Conservation (phyloP, 306 rosid species). For the Fragaria ananassa region DNA sequence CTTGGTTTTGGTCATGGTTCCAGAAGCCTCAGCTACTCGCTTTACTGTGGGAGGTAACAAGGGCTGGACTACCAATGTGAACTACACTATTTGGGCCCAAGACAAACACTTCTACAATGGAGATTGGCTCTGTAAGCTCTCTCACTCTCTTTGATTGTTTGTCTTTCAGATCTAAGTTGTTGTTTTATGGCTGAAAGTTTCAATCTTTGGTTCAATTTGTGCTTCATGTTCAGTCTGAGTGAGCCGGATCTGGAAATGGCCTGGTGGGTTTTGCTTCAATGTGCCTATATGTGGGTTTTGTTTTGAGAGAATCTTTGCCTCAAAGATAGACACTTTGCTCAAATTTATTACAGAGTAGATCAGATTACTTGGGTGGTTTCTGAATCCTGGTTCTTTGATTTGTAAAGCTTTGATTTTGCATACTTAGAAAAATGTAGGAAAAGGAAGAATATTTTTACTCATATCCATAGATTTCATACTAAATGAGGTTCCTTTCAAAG, state of each 20-base stretch:
- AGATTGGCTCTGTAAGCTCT: constrained; percentile 86
- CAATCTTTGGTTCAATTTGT: not conserved
- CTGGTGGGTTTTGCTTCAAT: constrained; percentile 8
- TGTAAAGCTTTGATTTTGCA: not conserved
- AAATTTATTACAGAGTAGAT: not conserved
- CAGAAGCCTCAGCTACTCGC: constrained; percentile 58
- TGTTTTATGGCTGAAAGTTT: not conserved
- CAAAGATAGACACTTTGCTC: not conserved
- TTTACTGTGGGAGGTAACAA: constrained; percentile 53
- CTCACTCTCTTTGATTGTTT: not conserved
- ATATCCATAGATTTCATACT: not conserved
- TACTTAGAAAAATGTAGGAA: not conserved
- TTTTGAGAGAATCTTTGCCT: not conserved
- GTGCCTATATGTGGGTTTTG: not conserved
- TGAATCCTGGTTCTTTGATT: not conserved
- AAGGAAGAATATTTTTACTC: not conserved
- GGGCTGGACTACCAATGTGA: constrained; percentile 73
- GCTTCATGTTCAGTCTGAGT: constrained; percentile 8
- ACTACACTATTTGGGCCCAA: constrained; percentile 75
- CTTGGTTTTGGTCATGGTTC: constrained; percentile 35
- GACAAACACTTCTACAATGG: constrained; percentile 77
- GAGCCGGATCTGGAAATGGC: constrained; percentile 45
- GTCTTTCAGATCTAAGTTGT: not conserved
- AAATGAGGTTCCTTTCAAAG: not conserved
- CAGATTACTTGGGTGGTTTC: not conserved